phyloP scores from a whole-genome alignment of 2,329 filamentous ascomycete species.

The Claviceps cyperi region DNA sequence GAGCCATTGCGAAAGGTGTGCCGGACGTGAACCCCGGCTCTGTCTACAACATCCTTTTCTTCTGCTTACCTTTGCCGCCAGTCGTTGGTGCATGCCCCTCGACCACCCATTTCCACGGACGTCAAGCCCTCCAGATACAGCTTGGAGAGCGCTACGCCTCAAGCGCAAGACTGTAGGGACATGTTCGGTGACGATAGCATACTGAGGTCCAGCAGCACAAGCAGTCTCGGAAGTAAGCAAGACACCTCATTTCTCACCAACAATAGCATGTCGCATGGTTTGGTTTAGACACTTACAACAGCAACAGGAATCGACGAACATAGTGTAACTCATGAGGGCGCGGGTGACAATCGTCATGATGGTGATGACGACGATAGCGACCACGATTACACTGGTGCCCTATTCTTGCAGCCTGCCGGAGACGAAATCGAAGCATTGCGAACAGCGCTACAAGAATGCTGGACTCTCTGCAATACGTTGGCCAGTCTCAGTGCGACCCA shows the following conservation, averaged over 20 bases:
- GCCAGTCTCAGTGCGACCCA: slow-evolving; percentile 75
- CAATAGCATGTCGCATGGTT: neutral
- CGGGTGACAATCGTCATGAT: slow-evolving; percentile 16
- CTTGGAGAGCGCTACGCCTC: slow-evolving; percentile 58
- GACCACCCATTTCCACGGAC: slow-evolving; percentile 62
- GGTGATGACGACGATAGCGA: slow-evolving; percentile 35
- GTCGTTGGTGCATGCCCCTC: slow-evolving; percentile 27
- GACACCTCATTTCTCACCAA: neutral
- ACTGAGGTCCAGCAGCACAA: slow-evolving; percentile 51
- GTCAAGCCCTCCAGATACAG: slow-evolving; percentile 53
- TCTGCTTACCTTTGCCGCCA: slow-evolving; percentile 3
- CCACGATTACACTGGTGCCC: slow-evolving; percentile 27
- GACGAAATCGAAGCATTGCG: slow-evolving; percentile 54
- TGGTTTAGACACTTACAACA: neutral
- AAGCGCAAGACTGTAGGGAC: slow-evolving; percentile 70
- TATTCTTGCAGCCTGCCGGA: slow-evolving; percentile 29
- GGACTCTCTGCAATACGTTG: slow-evolving; percentile 85
- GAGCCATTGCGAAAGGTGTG: slow-evolving; percentile 13
- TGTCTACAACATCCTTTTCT: neutral
- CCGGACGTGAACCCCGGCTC: neutral
- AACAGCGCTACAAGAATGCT: slow-evolving; percentile 72
- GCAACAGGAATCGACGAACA: slow-evolving; percentile 40
- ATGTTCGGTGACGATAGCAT: slow-evolving; percentile 42
- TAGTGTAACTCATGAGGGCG: slow-evolving; percentile 29
- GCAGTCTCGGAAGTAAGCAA: slow-evolving; percentile 59